A percentile compares a stretch with the other conserved stretches of the same genome.
phyloP scores from a whole-genome alignment of 768 basidiomycete species.

The Auricularia cornea region DNA sequence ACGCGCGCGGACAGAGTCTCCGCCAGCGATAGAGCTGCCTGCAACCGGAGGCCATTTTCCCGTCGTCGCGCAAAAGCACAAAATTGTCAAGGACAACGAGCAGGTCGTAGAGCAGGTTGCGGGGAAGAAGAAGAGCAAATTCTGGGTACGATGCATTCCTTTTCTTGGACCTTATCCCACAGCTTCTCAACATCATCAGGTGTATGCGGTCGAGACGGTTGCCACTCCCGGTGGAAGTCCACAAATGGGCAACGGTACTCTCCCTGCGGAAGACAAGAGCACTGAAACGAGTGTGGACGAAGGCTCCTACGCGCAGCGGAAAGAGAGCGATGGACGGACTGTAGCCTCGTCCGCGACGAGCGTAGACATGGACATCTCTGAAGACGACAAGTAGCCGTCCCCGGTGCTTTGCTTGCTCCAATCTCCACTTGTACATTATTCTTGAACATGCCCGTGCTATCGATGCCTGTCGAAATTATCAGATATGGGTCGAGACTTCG shows the following conservation, averaged over 20 bases:
- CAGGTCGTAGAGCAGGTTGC: constrained; percentile 65
- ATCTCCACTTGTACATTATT: neutral
- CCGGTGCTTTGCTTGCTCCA: neutral
- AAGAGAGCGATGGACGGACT: neutral
- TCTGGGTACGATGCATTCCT: constrained; percentile 41
- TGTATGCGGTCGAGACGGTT: constrained; percentile 63
- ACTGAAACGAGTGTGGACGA: neutral
- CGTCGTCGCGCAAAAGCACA: neutral
- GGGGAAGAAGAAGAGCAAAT: constrained; percentile 80
- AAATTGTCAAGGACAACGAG: constrained; percentile 55
- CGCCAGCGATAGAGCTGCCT: constrained; percentile 32
- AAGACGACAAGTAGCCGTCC: neutral
- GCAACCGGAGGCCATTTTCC: constrained; percentile 18
- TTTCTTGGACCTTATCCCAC: no score
- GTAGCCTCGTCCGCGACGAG: neutral
- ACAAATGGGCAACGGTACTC: neutral
- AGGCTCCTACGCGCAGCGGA: neutral
- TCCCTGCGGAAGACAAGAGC: neutral
- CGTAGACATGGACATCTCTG: neutral
- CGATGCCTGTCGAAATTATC: no score
- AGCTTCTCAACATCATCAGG: no score
- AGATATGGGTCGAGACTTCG: no score
- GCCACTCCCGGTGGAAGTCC: neutral
- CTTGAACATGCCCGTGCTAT: no score
- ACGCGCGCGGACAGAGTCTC: constrained; percentile 69